Base-by-base conservation (phyloP, 768 basidiomycete species). In the Suillus discolor region DNA sequence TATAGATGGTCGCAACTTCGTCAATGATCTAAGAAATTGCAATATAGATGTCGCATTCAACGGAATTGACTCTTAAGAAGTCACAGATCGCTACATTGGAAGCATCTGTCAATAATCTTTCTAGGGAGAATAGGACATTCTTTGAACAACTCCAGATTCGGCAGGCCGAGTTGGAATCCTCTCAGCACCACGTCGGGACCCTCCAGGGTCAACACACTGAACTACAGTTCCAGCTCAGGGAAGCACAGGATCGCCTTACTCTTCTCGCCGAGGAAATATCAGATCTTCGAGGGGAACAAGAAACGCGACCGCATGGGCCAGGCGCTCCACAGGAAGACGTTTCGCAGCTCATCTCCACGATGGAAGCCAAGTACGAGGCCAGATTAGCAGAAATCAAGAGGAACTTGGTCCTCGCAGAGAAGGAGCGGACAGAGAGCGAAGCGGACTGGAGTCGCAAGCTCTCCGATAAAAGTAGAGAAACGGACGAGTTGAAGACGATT, bases 401-500 rank as follows among this genome's bases (percentile, higher is more conserved):
- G 67, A 86, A 87, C 62, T 76, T 97, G 31, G 72, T 79, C 6
- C 79, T 80, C 11, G 75, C 89, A 25, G 97, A 98, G 79, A 87
- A 85, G 70, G 97, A 99, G 75, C 84, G 95, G 45, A 89, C 85
- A 62, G 96, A 97, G 60, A 85, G 85, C 38, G 97, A 99, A 71
- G 90, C 91, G 31, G 91, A 93, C 67, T 97, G 96, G 93, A 92
- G 91, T 72, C 84, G 83, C 64, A 96, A 94, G 73, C 80, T 98
- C 39, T 84, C 84, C 31, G 91, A 93, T 71, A 92, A 94, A 73
- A 82, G 85, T 28, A 84, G 83, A 68, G 96, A 97, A 74, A 79
- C 89, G 23, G 94, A 97, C 65, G 85, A 87, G 60, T 72, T 96
- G 67, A 87, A 89, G 72, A 79, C 79, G 47, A 72, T 82, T 49